Base-by-base conservation (phyloP, 768 basidiomycete species). In the Suillus brevipes region DNA sequence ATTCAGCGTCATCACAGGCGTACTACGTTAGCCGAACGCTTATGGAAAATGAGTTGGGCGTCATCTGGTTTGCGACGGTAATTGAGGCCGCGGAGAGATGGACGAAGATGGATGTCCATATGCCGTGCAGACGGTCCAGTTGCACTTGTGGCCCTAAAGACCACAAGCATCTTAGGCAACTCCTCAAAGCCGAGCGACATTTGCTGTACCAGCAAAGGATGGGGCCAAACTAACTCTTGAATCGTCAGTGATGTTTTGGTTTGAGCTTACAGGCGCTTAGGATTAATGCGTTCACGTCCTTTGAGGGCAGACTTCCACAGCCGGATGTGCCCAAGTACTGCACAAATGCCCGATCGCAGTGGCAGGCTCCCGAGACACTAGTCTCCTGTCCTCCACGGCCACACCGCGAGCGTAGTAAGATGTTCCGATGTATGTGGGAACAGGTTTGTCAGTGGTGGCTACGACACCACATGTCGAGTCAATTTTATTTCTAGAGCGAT, bases 391-490 rank as follows among this genome's bases (percentile, higher is more conserved):
- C 81, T 99, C 38, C 76, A 80, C 23, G 97, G 97, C 0, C 97
- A 99, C 74, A 78, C 80, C 34, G 81, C 85, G 49, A 94, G 91
- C 69, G 96, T 99, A 16, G 96, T 99, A 16, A 80, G 97, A 55
- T 94, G 94, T 73, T 78, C 98, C 38, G 97, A 98, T 74, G 89
- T 95, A 13, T 89, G 86, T 69, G 97, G 94, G 31, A 88, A 88
- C 67, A 83, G 80, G 69, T 89, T 90, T 16, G 95, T 95, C 43
- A 95, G 92, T 69, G 97, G 95, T 40, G 95, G 95, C 74, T 99
- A 99, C 75, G 97, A 99, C 75, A 82, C 84, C 53, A 95, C 89
- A 20, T 92, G 90, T 70, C 84, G 95, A 67, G 92, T 96, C 63
- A 56, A 85, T 78, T 37, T 12, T 25, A 36, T 64, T 36, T 61